Evolutionary conservation across 1,284 basidiomycete species (phyloP).

Genomic region (Rhodotorula sp.): DNA sequence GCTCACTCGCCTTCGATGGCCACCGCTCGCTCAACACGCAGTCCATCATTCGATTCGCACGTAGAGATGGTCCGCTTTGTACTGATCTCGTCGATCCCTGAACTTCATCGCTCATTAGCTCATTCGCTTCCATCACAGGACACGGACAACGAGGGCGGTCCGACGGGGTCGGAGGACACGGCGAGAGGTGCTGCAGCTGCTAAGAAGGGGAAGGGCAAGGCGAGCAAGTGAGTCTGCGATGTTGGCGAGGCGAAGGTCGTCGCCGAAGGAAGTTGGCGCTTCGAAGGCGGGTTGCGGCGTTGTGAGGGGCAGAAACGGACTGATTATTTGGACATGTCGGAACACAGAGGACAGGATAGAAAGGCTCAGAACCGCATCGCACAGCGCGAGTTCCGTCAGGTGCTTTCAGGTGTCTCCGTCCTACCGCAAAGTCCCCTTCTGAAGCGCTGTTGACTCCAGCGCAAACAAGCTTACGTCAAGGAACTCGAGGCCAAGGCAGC

Average conservation of each 20-base stretch:
- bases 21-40: neutral
- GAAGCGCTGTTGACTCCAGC: conserved; percentile 1
- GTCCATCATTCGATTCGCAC: neutral
- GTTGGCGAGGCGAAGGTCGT: neutral
- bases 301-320: neutral
- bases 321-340: neutral
- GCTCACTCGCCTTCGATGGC: too few species aligned
- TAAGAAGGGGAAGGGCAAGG: conserved; percentile 10
- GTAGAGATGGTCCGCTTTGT: neutral
- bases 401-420: conserved; percentile 58
- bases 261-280: too few species aligned
- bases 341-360: conserved; percentile 8
- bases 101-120: neutral
- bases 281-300: too few species aligned
- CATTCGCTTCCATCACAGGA: neutral
- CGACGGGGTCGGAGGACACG: neutral
- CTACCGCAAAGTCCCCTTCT: neutral
- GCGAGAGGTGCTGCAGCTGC: neutral
- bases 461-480: conserved; percentile 48
- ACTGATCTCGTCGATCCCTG: neutral
- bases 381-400: conserved; percentile 82
- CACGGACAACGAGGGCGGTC: neutral
- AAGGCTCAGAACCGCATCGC: conserved; percentile 78
- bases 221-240: conserved; percentile 4
- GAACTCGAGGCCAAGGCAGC: conserved; percentile 86